Evolutionary conservation across 345 rosid genomes (phyloP).

Genomic region (Salix exigua): DNA sequence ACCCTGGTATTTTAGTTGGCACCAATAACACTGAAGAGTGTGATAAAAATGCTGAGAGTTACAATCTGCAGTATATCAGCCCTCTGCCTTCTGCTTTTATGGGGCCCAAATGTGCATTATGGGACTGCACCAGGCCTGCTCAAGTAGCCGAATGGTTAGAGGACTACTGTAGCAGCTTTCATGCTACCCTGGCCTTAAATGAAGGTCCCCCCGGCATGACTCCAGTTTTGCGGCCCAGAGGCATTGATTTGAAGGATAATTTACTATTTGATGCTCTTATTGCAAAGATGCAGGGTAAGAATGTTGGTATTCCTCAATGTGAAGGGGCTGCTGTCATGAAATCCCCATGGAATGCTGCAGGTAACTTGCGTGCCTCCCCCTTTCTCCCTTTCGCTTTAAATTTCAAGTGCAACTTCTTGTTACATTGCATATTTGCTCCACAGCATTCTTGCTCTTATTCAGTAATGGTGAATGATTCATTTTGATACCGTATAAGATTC

Average conservation of each 20-base stretch:
- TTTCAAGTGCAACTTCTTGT: background rate
- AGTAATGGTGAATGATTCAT: background rate
- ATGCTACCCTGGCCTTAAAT: slow-evolving; percentile 52
- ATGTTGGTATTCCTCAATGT: slow-evolving; percentile 87
- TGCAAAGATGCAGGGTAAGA: slow-evolving; percentile 63
- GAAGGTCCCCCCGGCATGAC: slow-evolving; percentile 60
- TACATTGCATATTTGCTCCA: background rate
- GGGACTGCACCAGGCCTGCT: slow-evolving; percentile 93
- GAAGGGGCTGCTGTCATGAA: slow-evolving; percentile 79
- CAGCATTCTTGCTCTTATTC: background rate
- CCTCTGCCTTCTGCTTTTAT: slow-evolving; percentile 76
- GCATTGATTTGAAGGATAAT: slow-evolving; percentile 71
- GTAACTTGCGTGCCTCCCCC: slow-evolving; percentile 25
- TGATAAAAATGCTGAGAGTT: slow-evolving; percentile 27
- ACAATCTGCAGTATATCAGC: slow-evolving; percentile 37
- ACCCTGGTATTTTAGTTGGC: slow-evolving; percentile 35
- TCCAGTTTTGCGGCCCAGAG: slow-evolving; percentile 73
- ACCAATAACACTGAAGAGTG: slow-evolving; percentile 28
- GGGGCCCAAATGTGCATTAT: slow-evolving; percentile 85
- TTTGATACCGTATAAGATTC: background rate
- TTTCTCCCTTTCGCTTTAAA: background rate
- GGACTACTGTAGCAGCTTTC: slow-evolving; percentile 75
- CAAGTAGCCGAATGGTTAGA: slow-evolving; percentile 50
- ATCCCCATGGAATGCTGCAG: slow-evolving; percentile 82
- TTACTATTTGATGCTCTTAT: slow-evolving; percentile 54